phyloP scores from a whole-genome alignment of 2,329 filamentous ascomycete species.

The Fusarium albidum region DNA sequence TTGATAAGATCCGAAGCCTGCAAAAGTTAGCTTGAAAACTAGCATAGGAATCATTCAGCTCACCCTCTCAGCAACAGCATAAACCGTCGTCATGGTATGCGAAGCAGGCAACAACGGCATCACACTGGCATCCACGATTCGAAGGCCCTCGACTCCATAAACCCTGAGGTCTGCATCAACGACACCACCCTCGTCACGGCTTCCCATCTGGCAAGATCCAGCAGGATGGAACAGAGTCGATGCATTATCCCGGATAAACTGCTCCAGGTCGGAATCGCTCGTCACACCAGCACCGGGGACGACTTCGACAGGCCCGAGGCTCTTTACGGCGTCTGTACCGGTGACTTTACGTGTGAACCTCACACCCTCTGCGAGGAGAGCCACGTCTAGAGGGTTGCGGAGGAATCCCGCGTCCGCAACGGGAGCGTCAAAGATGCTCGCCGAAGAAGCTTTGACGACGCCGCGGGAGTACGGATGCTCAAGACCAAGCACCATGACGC shows the following conservation, averaged over 20 bases:
- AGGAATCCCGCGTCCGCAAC: conserved; percentile 28
- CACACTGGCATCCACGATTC: conserved; percentile 49
- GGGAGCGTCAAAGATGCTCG: conserved; percentile 26
- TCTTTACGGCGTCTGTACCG: conserved; percentile 7
- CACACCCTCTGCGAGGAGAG: conserved; percentile 17
- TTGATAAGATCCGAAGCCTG: conserved; percentile 32
- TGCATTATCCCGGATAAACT: conserved; percentile 20
- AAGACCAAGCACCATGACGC: conserved; percentile 21
- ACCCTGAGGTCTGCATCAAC: conserved; percentile 38
- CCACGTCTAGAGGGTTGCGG: conserved; percentile 28
- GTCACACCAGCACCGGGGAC: conserved; percentile 16
- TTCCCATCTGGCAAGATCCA: conserved; percentile 48
- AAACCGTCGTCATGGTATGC: conserved; percentile 40
- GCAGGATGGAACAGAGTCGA: conserved; percentile 32
- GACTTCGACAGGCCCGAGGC: conserved; percentile 18
- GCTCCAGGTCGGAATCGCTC: conserved; percentile 23
- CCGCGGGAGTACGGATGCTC: conserved; percentile 37
- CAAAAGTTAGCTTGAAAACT: neutral
- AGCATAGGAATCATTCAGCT: fast-evolving
- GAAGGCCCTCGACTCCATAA: conserved; percentile 31
- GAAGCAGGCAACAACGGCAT: conserved; percentile 38
- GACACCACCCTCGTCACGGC: conserved; percentile 50
- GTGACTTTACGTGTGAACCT: conserved; percentile 22
- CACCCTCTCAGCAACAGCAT: conserved; percentile 42
- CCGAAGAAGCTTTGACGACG: conserved; percentile 27